Percentiles rank a stretch among this genome's conserved stretches.
phyloP scores from a whole-genome alignment of 257 asterid genomes.

The Salvia hispanica region DNA sequence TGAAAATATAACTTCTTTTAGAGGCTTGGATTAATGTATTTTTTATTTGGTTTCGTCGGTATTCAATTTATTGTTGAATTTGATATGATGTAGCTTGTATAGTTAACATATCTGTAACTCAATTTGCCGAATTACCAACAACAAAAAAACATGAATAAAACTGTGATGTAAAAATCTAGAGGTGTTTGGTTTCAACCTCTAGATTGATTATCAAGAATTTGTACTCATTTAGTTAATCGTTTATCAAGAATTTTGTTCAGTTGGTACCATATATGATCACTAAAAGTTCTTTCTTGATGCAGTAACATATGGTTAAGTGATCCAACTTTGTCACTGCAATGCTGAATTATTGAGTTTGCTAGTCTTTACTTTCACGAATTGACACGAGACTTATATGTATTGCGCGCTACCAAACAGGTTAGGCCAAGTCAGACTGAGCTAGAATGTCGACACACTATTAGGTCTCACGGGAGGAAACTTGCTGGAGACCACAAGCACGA shows the following conservation, averaged over 20 bases:
- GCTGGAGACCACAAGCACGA: constrained; percentile 67
- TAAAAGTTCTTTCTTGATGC: too few relatives aligned
- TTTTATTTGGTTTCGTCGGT: constrained; percentile 19
- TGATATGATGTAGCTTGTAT: background rate
- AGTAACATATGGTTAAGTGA: too few relatives aligned
- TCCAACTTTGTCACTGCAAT: background rate
- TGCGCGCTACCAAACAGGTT: constrained; percentile 39
- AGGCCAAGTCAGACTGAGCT: constrained; percentile 38
- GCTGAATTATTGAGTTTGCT: constrained; percentile 1
- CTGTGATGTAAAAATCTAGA: background rate
- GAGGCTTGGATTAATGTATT: constrained; percentile 14
- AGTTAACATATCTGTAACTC: background rate
- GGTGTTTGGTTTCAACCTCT: too few relatives aligned
- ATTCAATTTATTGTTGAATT: too few relatives aligned
- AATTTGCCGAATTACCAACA: background rate
- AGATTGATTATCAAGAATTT: too few relatives aligned
- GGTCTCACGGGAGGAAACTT: constrained; percentile 72
- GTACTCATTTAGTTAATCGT: too few relatives aligned
- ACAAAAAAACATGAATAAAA: background rate
- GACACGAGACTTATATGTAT: background rate
- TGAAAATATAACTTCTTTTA: background rate
- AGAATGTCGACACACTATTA: constrained; percentile 56
- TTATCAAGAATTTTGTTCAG: too few relatives aligned
- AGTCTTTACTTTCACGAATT: too few relatives aligned
- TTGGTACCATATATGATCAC: too few relatives aligned